These are phyloP conservation scores for Citrus australasica DNA, from an alignment of 345 rosid species.

Conservation along the genomic window DNA sequence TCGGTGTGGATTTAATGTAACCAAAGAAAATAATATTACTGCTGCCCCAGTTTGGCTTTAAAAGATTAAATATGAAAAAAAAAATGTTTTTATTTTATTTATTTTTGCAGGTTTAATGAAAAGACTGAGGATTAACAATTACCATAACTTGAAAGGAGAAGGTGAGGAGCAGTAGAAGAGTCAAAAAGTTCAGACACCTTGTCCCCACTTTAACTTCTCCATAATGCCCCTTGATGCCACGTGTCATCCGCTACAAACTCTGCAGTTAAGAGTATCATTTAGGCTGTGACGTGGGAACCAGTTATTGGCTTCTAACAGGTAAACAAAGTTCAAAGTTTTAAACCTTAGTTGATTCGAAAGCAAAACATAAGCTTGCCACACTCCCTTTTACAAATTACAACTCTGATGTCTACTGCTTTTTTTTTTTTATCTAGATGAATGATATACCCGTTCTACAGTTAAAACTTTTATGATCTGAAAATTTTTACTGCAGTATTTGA, in stretches of 20 bases:
- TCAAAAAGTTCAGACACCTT: background rate
- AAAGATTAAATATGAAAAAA: too few relatives aligned
- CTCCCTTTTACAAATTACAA: background rate
- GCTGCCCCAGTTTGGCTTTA: too few relatives aligned
- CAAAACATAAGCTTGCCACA: too few relatives aligned
- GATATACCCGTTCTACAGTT: background rate
- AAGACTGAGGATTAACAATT: background rate
- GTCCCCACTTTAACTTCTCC: background rate
- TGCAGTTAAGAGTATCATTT: background rate
- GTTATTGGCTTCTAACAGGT: background rate
- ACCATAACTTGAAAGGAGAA: conserved; percentile 1
- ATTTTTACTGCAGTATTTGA: background rate
- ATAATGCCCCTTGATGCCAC: background rate
- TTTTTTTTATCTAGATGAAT: background rate
- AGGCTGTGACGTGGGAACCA: background rate
- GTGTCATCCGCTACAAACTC: background rate
- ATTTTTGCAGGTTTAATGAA: background rate
- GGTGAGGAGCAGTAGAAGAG: background rate
- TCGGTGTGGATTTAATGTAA: conserved; percentile 69
- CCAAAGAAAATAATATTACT: background rate
- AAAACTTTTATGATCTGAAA: background rate
- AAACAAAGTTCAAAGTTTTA: background rate
- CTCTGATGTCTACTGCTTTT: background rate
- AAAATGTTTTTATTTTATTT: background rate
- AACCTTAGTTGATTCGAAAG: background rate